These are phyloP conservation scores for Capsella rubella DNA, from an alignment of 441 rosid genomes.

Conservation along the genomic window DNA sequence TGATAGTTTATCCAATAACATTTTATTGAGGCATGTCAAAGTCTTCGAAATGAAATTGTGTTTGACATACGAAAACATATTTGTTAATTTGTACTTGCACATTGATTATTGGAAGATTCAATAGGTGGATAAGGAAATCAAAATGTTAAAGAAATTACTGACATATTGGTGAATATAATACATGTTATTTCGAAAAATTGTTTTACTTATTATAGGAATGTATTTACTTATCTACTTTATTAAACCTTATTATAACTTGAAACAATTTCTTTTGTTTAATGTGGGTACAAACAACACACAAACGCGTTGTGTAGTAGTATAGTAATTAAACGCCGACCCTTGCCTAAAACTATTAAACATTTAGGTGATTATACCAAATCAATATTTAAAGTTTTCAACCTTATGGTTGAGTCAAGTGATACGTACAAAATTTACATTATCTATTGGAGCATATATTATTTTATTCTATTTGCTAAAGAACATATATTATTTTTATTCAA, in stretches of 20 bases:
- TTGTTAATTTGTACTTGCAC: not conserved
- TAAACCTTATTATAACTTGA: too few relatives aligned
- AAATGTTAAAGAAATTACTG: not conserved
- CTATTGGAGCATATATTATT: not conserved
- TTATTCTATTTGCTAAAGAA: not conserved
- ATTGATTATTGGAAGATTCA: not conserved
- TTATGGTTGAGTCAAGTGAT: not conserved
- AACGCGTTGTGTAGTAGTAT: not conserved
- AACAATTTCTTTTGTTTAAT: too few relatives aligned
- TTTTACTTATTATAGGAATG: too few relatives aligned
- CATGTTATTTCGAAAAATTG: not conserved
- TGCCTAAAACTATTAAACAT: not conserved
- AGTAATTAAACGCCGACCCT: not conserved
- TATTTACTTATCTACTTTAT: not conserved
- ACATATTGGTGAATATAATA: not conserved
- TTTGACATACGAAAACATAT: not conserved
- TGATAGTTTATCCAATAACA: not conserved
- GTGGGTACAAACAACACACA: not conserved
- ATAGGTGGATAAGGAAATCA: not conserved
- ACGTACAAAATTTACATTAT: slow-evolving; percentile 9
- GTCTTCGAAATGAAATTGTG: not conserved
- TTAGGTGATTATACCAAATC: not conserved
- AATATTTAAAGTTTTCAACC: not conserved
- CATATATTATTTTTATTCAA: slow-evolving; percentile 7
- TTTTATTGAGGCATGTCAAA: not conserved